Base-by-base conservation (phyloP, 2,329 filamentous ascomycete genomes). In the Aspergillus bombycis region DNA sequence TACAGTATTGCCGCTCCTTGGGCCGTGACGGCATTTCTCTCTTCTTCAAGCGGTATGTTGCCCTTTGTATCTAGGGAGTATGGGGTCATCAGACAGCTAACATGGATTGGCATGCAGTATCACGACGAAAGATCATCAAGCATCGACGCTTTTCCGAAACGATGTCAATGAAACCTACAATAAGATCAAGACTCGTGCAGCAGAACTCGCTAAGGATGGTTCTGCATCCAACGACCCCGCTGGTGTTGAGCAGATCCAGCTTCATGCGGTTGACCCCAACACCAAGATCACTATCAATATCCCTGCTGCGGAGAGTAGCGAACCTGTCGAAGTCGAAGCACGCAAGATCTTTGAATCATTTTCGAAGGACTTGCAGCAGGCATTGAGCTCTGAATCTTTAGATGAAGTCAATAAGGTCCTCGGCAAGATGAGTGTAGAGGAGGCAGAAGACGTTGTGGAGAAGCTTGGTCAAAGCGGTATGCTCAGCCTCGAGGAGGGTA, bases 1-100 rank as follows among this genome's bases (percentile, higher is more conserved):
- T 99, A 46, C 95, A 99, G 78, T 99, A 99, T 82, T 99, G 95
- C 80, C 88, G 94, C 11, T 90, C 93, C 48, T 85, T 99, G 8
- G 94, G 94, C 65, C 88, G 88, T 68, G 93, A 98, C 72, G 94
- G 94, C 26, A 93, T 97, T 10, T 86, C 88, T 7, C 81, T 98
- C 34, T 99, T 99, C 84, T 99, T 99, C 86, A 96, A 95, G 81
- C 91, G 94, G 82, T 82, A 76, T 54, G 75, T 72, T 23, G 36
- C 30, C 34, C 48, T 14, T 43, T 10, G 10, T 5, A 9, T 23
- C 19, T 8, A n/a, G n/a, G 21, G 23, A 56, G n/a, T 11, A 32
- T 41, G 28, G 26, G 23, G 45, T 52, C n/a, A 45, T 45, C 14
- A 41, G 8, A 21, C 34, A 62, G 43, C 60, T 68, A 62, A 67